Percentiles rank a stretch among this genome's conserved stretches.
phyloP scores from a whole-genome alignment of 805 yeast genomes.

The Isabelozyma rhagii region DNA sequence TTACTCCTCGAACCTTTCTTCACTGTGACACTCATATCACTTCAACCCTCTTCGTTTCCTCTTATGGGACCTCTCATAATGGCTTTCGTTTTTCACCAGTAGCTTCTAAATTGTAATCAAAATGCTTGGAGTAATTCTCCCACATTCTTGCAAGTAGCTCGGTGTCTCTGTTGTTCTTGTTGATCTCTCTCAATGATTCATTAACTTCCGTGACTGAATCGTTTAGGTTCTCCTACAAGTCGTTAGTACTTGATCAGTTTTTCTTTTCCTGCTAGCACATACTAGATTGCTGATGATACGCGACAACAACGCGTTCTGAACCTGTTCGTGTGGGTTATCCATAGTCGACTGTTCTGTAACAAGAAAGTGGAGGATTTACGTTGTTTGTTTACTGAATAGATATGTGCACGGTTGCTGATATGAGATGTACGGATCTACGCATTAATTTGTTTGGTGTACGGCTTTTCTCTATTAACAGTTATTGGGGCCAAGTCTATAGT shows the following conservation, averaged over 20 bases:
- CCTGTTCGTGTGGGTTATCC: conserved; percentile 87
- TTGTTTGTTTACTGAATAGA: neutral
- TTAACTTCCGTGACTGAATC: conserved; percentile 67
- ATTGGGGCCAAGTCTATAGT: conserved; percentile 9
- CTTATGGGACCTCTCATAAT: conserved; percentile 15
- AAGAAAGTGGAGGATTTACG: neutral
- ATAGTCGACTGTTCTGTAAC: conserved; percentile 25
- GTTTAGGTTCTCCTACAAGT: conserved; percentile 60
- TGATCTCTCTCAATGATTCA: conserved; percentile 56
- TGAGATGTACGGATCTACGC: neutral
- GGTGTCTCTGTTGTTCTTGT: conserved; percentile 62
- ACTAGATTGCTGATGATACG: conserved; percentile 77
- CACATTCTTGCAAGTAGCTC: conserved; percentile 76
- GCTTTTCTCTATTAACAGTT: neutral
- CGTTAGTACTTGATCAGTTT: neutral
- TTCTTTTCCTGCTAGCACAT: conserved; percentile 26
- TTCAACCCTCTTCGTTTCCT: no score
- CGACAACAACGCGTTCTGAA: conserved; percentile 69
- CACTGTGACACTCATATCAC: no score
- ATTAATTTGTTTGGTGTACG: neutral
- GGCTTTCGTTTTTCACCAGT: conserved; percentile 63
- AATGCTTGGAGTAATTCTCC: conserved; percentile 70
- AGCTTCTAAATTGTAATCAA: conserved; percentile 65
- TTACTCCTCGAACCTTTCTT: no score
- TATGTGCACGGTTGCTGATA: neutral